Conservation (phyloP, 2,329 filamentous ascomycete species). For the Cercospora sesami region DNA sequence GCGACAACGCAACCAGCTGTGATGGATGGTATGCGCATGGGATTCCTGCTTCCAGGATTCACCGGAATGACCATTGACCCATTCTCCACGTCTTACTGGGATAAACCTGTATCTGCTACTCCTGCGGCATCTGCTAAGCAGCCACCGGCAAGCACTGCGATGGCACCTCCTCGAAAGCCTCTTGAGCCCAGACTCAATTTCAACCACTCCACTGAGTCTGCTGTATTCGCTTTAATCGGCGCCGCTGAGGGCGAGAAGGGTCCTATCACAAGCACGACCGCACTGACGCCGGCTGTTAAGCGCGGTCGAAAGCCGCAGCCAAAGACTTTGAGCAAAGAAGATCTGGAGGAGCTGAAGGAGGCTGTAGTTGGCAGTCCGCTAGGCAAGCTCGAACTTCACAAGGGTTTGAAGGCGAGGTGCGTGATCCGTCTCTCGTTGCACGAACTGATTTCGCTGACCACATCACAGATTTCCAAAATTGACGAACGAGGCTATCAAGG, state of each 20-base stretch:
- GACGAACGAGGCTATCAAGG: constrained; percentile 68
- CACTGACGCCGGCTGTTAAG: constrained; percentile 33
- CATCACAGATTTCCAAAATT: constrained; percentile 63
- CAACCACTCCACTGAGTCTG: constrained; percentile 23
- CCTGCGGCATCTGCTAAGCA: constrained; percentile 30
- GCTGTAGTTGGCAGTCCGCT: constrained; percentile 70
- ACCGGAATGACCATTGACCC: constrained; percentile 69
- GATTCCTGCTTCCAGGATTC: constrained; percentile 34
- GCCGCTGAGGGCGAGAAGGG: constrained; percentile 38
- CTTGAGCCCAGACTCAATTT: constrained; percentile 43
- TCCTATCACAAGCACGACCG: constrained; percentile 36
- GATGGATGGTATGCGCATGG: constrained; percentile 36
- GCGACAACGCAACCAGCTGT: constrained; percentile 36
- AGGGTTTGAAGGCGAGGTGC: constrained; percentile 69
- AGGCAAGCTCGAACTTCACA: constrained; percentile 72
- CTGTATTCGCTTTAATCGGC: constrained; percentile 32
- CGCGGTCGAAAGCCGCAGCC: constrained; percentile 40
- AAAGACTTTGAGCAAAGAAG: constrained; percentile 58
- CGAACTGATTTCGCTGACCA: constrained; percentile 18
- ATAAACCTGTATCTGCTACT: constrained; percentile 34
- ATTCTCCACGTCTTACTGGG: constrained; percentile 81
- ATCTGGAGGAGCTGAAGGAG: constrained; percentile 66
- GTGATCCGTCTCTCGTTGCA: constrained; percentile 23
- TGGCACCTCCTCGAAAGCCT: constrained; percentile 47
- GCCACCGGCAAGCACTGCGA: constrained; percentile 22